Evolutionary conservation across 2,329 filamentous ascomycete species (phyloP).

Genomic region (Pseudogymnoascus sp.): DNA sequence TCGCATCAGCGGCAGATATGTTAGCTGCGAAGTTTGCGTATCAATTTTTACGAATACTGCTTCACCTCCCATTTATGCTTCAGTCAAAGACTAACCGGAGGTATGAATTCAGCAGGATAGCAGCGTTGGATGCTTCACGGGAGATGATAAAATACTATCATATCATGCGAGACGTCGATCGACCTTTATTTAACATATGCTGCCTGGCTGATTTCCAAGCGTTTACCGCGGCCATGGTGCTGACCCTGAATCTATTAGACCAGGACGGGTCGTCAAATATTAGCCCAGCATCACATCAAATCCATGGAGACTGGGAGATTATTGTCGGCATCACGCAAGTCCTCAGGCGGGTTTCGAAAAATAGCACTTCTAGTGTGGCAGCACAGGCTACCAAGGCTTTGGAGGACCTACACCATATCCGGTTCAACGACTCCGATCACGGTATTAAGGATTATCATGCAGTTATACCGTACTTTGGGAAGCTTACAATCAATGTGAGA

Average conservation of each 20-base stretch:
- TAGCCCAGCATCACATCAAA: constrained; percentile 24
- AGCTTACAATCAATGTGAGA: background rate
- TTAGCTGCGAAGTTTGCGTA: constrained; percentile 33
- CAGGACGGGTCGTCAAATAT: background rate
- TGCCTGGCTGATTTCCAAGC: constrained; percentile 40
- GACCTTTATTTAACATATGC: constrained; percentile 31
- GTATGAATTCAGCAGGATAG: constrained; percentile 32
- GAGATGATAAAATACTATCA: constrained; percentile 33
- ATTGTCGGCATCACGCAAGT: constrained; percentile 27
- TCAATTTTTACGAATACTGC: constrained; percentile 30
- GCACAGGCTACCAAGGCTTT: constrained; percentile 34
- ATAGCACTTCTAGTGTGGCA: constrained; percentile 34
- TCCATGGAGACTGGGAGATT: constrained; percentile 30
- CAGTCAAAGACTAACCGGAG: constrained; percentile 29
- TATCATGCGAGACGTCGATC: constrained; percentile 24
- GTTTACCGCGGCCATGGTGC: constrained; percentile 37
- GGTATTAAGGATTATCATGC: constrained; percentile 30
- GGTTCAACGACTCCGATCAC: constrained; percentile 17
- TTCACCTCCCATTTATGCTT: constrained; percentile 41
- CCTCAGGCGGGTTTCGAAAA: constrained; percentile 27
- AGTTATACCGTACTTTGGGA: constrained; percentile 39
- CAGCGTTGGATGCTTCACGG: constrained; percentile 34
- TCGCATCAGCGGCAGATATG: constrained; percentile 26
- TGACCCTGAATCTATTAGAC: constrained; percentile 35
- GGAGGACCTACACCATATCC: constrained; percentile 26